A percentile compares a stretch with the other conserved stretches of the same genome.
Conservation (phyloP, 108 stramenopile species). For the Pseudonitzschia pungens region DNA sequence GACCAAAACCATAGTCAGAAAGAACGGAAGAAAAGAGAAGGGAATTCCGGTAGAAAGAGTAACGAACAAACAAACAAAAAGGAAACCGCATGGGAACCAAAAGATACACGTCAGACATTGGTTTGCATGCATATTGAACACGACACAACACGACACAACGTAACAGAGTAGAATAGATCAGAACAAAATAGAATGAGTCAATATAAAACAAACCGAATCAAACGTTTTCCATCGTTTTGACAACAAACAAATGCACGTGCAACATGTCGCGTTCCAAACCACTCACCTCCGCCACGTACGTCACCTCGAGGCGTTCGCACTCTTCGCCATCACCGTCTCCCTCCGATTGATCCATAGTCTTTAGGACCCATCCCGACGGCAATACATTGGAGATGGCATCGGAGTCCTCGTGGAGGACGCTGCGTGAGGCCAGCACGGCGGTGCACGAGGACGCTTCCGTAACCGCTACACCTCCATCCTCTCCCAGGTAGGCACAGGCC, state of each 20-base stretch:
- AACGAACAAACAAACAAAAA: background rate
- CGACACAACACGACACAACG: no score
- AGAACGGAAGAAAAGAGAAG: background rate
- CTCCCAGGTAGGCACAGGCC: background rate
- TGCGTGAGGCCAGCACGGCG: constrained; percentile 14
- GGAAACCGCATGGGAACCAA: background rate
- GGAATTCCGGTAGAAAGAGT: background rate
- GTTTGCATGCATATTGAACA: no score
- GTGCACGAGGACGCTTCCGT: background rate
- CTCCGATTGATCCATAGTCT: background rate
- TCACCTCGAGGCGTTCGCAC: constrained; percentile 4
- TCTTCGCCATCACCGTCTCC: background rate
- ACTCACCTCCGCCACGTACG: constrained; percentile 17
- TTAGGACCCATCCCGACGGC: constrained; percentile 12
- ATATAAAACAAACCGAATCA: no score
- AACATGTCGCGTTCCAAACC: background rate
- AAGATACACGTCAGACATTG: background rate
- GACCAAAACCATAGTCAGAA: no score
- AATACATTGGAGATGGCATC: background rate
- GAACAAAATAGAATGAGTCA: no score
- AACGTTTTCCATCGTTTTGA: no score
- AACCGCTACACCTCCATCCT: background rate
- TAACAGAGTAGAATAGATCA: background rate
- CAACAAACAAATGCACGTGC: background rate
- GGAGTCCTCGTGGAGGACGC: constrained; percentile 2